Evolutionary conservation across 169 alveolate species (phyloP).

Genomic region (Plasmodium gonderi): DNA sequence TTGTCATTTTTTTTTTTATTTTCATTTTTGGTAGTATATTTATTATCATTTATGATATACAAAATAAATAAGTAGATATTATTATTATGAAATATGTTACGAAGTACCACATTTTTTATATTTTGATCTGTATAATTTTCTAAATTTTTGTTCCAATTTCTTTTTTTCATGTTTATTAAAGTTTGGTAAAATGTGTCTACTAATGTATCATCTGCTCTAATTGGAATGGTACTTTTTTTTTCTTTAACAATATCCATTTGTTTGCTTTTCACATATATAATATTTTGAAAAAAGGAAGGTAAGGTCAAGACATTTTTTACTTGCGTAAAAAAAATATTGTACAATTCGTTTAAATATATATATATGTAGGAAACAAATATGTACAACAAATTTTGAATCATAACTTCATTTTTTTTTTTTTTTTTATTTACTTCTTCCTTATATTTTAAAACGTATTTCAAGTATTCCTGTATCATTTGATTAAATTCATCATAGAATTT

Average conservation of each 20-base stretch:
- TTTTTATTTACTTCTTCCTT: constrained; percentile 26
- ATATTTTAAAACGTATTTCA: constrained; percentile 50
- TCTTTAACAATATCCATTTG: neutral
- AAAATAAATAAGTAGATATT: constrained; percentile 57
- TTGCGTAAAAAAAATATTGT: constrained; percentile 52
- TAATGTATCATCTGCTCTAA: neutral
- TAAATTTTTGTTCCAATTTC: constrained; percentile 30
- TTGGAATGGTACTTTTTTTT: neutral
- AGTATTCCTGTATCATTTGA: constrained; percentile 30
- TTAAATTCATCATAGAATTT: constrained; percentile 41
- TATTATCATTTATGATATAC: constrained; percentile 57
- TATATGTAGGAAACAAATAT: constrained; percentile 55
- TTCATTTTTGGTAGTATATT: constrained; percentile 15
- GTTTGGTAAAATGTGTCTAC: constrained; percentile 2
- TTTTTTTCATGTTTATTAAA: constrained; percentile 18
- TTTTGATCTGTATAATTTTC: constrained; percentile 51
- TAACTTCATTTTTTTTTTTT: constrained; percentile 60
- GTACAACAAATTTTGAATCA: constrained; percentile 49
- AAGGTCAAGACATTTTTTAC: constrained; percentile 38
- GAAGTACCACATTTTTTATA: constrained; percentile 50
- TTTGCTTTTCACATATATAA: constrained; percentile 34
- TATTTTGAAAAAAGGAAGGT: constrained; percentile 64
- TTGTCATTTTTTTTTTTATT: neutral
- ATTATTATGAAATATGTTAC: constrained; percentile 60
- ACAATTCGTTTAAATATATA: constrained; percentile 53